Conservation (phyloP, 176 grass and related monocot genomes). For the Pharus latifolius region DNA sequence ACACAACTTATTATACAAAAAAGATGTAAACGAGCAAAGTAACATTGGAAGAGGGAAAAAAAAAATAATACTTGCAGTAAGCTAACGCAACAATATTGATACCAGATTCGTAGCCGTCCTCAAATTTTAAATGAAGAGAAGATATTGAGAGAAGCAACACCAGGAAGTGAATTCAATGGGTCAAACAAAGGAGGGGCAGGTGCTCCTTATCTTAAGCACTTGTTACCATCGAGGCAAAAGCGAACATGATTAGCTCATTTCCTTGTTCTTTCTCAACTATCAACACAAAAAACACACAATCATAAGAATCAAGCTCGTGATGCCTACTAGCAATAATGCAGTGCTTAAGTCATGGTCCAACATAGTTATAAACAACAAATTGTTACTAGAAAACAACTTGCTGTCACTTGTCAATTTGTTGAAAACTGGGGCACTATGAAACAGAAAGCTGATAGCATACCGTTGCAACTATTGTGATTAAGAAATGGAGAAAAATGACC, state of each 20-base stretch:
- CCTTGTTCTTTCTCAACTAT: not conserved
- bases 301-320: not conserved
- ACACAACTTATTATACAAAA: not conserved
- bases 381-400: not conserved
- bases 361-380: not conserved
- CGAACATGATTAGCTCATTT: not conserved
- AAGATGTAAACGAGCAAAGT: not conserved
- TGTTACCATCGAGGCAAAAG: not conserved
- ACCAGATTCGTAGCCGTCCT: too few species aligned
- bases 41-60: not conserved
- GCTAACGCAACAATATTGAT: too few species aligned
- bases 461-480: not conserved
- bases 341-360: not conserved
- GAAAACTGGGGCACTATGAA: not conserved
- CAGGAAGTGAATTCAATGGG: too few species aligned
- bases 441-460: not conserved
- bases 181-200: not conserved
- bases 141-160: too few species aligned
- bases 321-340: not conserved
- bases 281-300: not conserved
- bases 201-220: conserved; percentile 3
- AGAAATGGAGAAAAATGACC: not conserved
- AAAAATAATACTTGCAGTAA: too few species aligned
- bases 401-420: not conserved
- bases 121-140: too few species aligned